phyloP scores from a whole-genome alignment of 1,139 yeast genomes.

The Pichia sp. region DNA sequence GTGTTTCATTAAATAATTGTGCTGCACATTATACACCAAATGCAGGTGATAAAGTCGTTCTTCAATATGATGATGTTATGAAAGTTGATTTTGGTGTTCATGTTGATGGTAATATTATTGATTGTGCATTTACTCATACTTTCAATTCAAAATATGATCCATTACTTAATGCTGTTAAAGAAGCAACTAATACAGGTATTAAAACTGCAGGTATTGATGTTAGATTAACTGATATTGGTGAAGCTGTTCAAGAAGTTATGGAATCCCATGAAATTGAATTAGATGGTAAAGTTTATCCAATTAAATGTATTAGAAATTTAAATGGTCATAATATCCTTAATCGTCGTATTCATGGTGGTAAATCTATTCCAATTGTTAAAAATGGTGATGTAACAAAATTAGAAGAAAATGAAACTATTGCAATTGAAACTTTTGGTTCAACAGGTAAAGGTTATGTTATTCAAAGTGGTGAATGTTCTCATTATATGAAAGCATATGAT shows the following conservation, averaged over 20 bases:
- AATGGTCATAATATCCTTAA: conserved; percentile 91
- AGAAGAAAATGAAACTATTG: conserved; percentile 98
- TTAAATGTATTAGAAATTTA: conserved; percentile 84
- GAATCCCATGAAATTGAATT: conserved; percentile 91
- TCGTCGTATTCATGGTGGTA: conserved; percentile 85
- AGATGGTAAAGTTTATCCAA: conserved; percentile 77
- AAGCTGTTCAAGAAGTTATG: conserved; percentile 94
- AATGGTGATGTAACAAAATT: conserved; percentile 91
- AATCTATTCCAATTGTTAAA: conserved; percentile 92
- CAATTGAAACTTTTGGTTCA: conserved; percentile 96
- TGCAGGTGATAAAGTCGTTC: conserved; percentile 80
- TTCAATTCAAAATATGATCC: conserved; percentile 81
- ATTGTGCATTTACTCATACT: conserved; percentile 90
- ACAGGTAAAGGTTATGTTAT: conserved; percentile 92
- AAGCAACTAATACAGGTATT: conserved; percentile 91
- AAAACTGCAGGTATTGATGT: conserved; percentile 95
- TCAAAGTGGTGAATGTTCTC: conserved; percentile 88
- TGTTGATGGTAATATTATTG: conserved; percentile 91
- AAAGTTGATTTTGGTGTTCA: conserved; percentile 98
- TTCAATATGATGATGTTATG: conserved; percentile 85
- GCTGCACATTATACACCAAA: conserved; percentile 99
- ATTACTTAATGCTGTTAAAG: conserved; percentile 76
- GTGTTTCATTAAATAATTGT: conserved; percentile 83
- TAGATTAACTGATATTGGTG: conserved; percentile 91
- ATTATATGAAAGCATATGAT: conserved; percentile 65